Evolutionary conservation across 2,329 filamentous ascomycete species (phyloP), one percentile per base, ranked within the genome.

Genomic region (Alternaria panax): DNA sequence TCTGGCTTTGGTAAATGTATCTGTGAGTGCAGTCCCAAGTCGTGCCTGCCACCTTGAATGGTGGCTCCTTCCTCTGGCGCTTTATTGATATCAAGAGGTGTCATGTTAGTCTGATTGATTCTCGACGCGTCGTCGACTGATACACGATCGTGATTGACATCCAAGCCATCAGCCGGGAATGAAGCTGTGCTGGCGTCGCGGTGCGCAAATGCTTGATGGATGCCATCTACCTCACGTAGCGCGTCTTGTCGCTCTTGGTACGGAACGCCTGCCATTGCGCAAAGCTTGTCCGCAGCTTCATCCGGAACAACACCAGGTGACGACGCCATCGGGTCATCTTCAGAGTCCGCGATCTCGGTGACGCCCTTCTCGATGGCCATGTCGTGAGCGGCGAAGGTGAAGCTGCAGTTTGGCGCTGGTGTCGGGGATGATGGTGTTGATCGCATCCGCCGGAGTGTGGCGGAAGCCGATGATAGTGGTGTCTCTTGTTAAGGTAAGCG

Each of bases 301-400:
- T 59, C 57, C 30, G 60, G 34, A 64, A 58, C 57, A 30, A 45
- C 41, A 53, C 55, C 41, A 32, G 72, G 73, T 52, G 74, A 73
- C 46, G 72, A 75, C 52, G 68, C 67, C 60, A 75, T 59, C 2
- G 58, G 67, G 63, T 76, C 74, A 7, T 76, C 73, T 50, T 77
- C 74, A 20, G 73, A 76, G 60, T 77, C 74, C 11, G 72, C 67
- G 16, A 77, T 60, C 60, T 75, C 73, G 30, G 58, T 67, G 41
- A 62, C 38, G 38, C 57, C 64, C 42, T 62, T 53, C 7, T 28
- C 60, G 41, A 70, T 14, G 27, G 66, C 63, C 73, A 77, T 77
- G 52, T 67, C 66, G 59, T 58, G 54, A 20, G 42, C 27, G 9
- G 27, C 22, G 53, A 52, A 41, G 57, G 34, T 45, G 30, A 12